Conservation (phyloP, 2,329 filamentous ascomycete genomes). For the Zymoseptoria ardabiliae region DNA sequence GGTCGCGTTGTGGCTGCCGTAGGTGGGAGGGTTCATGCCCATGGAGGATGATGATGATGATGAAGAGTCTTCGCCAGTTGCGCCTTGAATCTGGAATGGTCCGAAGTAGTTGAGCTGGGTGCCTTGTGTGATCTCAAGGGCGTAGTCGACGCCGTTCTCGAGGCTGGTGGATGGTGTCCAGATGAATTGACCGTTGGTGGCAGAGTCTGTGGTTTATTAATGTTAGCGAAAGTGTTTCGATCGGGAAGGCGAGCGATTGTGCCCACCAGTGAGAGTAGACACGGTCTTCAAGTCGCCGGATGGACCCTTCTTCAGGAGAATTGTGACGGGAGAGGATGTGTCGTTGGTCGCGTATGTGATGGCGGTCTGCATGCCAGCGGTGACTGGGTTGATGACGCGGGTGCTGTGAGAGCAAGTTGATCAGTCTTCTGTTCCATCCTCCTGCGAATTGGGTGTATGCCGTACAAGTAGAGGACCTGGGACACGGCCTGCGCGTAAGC, state of each 20-base stretch:
- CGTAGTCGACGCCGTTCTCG: constrained; percentile 45
- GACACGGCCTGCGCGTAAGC: constrained; percentile 39
- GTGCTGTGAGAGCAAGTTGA: constrained; percentile 27
- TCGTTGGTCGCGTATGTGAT: constrained; percentile 21
- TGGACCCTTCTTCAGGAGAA: constrained; percentile 49
- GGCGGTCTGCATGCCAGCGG: constrained; percentile 37
- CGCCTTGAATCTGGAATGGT: constrained; percentile 41
- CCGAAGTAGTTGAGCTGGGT: constrained; percentile 50
- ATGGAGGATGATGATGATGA: constrained; percentile 21
- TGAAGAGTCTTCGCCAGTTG: constrained; percentile 16
- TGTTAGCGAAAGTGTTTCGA: neutral
- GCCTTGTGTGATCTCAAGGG: constrained; percentile 51
- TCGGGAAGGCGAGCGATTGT: neutral
- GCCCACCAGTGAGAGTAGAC: constrained; percentile 23
- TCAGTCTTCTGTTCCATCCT: neutral
- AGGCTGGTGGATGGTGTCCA: constrained; percentile 45
- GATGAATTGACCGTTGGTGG: constrained; percentile 27
- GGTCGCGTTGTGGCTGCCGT: constrained; percentile 11
- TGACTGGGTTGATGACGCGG: constrained; percentile 41
- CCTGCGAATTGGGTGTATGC: neutral
- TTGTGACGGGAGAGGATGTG: constrained; percentile 40
- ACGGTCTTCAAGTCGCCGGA: constrained; percentile 46
- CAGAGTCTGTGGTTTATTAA: neutral
- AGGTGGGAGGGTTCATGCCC: constrained; percentile 1
- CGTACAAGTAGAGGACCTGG: constrained; percentile 37